A percentile compares a stretch with the other conserved stretches of the same genome.
These are phyloP conservation scores for Trametes maxima DNA, from an alignment of 768 basidiomycete genomes.

Conservation along the genomic window DNA sequence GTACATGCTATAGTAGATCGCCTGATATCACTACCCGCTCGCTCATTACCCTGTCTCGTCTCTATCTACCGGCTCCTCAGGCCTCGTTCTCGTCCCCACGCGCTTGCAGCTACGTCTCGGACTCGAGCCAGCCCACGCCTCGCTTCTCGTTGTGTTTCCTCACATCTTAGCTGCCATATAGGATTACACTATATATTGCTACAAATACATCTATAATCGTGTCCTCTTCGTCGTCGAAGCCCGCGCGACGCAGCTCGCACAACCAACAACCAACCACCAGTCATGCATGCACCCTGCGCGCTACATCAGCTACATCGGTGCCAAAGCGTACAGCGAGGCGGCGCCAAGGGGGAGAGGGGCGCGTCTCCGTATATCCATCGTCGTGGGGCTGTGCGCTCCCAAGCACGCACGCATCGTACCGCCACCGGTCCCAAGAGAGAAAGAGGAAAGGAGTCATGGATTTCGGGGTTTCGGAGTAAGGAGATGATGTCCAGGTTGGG, in stretches of 20 bases:
- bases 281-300: not conserved
- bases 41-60: not conserved
- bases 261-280: not conserved
- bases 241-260: constrained; percentile 5
- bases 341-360: too few relatives aligned
- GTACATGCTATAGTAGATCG: not conserved
- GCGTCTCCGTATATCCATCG: too few relatives aligned
- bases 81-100: not conserved
- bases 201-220: constrained; percentile 30
- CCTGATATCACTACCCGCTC: not conserved
- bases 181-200: constrained; percentile 32
- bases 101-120: not conserved
- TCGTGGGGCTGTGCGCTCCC: not conserved
- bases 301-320: too few relatives aligned
- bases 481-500: not conserved
- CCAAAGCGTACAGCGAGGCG: too few relatives aligned
- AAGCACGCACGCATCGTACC: not conserved
- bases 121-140: not conserved
- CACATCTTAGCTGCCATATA: constrained; percentile 19
- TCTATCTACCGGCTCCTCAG: not conserved
- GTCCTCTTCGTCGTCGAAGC: constrained; percentile 10
- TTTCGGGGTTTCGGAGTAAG: not conserved
- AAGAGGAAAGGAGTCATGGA: not conserved
- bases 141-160: not conserved
- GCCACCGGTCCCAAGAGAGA: not conserved